These are phyloP conservation scores for Fonsecaea pedrosoi DNA, from an alignment of 2,329 filamentous ascomycete genomes.

Conservation along the genomic window DNA sequence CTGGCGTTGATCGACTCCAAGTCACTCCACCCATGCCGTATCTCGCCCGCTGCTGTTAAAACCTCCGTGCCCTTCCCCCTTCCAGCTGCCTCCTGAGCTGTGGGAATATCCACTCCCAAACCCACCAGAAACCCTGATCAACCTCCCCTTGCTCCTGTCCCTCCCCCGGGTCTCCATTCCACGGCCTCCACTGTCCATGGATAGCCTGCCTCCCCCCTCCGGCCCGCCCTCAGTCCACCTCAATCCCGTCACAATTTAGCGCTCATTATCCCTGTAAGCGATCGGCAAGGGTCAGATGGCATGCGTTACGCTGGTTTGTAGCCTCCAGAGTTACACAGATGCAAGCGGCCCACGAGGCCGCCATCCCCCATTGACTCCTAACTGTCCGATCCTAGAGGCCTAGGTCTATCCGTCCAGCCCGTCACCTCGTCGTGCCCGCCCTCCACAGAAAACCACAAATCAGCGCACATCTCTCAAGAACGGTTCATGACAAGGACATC, in stretches of 20 bases:
- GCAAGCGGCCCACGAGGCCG: conserved; percentile 26
- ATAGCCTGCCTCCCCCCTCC: neutral
- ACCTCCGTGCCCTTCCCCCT: neutral
- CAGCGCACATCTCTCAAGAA: conserved; percentile 4
- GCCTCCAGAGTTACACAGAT: conserved; percentile 10
- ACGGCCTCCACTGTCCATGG: conserved; percentile 5
- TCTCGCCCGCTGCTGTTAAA: neutral
- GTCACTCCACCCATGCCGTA: neutral
- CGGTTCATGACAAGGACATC: conserved; percentile 5
- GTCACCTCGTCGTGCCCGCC: neutral
- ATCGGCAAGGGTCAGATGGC: conserved; percentile 30
- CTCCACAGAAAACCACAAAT: conserved; percentile 6
- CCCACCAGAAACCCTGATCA: conserved; percentile 5
- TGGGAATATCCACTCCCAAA: conserved; percentile 4
- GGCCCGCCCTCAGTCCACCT: conserved; percentile 5
- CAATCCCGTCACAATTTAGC: conserved; percentile 18
- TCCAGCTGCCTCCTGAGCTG: conserved; percentile 4
- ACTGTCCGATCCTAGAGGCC: conserved; percentile 4
- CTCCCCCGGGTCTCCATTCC: neutral
- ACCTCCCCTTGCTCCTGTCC: neutral
- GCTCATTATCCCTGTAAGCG: conserved; percentile 19
- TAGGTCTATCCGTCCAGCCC: neutral
- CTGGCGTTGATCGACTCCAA: conserved; percentile 1
- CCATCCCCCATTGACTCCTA: conserved; percentile 19
- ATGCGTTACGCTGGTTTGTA: conserved; percentile 21